A percentile compares a stretch with the other conserved stretches of the same genome.
phyloP scores from a whole-genome alignment of 257 asterid genomes.

The Linderniella brevidens region DNA sequence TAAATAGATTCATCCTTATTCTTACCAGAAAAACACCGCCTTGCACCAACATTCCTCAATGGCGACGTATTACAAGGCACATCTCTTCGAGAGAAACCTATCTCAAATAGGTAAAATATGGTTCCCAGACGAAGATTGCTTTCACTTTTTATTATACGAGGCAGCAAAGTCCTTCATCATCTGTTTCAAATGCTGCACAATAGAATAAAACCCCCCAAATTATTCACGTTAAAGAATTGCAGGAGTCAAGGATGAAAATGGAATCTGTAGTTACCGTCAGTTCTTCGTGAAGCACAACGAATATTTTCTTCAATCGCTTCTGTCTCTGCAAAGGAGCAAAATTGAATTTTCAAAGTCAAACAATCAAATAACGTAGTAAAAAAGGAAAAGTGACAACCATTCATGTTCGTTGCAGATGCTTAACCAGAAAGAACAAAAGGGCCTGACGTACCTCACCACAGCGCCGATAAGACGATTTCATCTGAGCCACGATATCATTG shows the following conservation, averaged over 20 bases:
- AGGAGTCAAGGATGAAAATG: slow-evolving; percentile 9
- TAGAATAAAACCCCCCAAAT: slow-evolving; percentile 9
- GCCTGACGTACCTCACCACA: slow-evolving; percentile 49
- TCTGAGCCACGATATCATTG: slow-evolving; percentile 36
- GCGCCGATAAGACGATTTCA: slow-evolving; percentile 51
- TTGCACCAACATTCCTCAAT: too few species aligned
- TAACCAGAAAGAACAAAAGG: not conserved
- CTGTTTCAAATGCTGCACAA: slow-evolving; percentile 66
- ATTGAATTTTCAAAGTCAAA: not conserved
- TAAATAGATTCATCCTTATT: too few species aligned
- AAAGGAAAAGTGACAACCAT: not conserved
- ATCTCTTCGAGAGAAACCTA: too few species aligned
- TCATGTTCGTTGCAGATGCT: not conserved
- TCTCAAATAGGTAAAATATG: too few species aligned
- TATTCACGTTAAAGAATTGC: slow-evolving; percentile 7
- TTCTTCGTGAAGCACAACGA: slow-evolving; percentile 66
- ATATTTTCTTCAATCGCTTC: slow-evolving; percentile 62
- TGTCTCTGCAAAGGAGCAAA: slow-evolving; percentile 41
- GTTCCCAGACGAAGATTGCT: too few species aligned
- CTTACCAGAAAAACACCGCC: too few species aligned
- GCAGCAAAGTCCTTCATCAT: slow-evolving; percentile 55
- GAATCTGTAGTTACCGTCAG: slow-evolving; percentile 32
- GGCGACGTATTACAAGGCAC: too few species aligned
- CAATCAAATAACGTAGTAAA: not conserved
- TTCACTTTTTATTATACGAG: slow-evolving; percentile 29